Evolutionary conservation across 2,329 filamentous ascomycete genomes (phyloP), one percentile per base, ranked within the genome.

Genomic region (Neurospora sp.): DNA sequence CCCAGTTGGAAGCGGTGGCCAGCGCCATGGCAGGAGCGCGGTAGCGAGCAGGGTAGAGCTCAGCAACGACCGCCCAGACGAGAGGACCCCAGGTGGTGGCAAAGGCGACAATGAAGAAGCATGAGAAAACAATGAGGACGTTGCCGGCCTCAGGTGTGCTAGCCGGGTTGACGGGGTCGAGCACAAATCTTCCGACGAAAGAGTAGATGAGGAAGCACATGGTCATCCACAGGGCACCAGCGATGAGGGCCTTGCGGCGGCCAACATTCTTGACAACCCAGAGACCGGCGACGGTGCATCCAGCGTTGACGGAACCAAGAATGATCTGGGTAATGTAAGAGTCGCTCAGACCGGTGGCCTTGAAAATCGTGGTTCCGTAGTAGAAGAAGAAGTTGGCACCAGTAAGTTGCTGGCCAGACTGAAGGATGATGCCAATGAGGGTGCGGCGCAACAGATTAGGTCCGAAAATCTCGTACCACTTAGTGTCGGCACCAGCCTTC

Each of bases 91-190:
- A 92, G 1, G 89, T 91, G 65, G 77, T 80, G 33, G 90, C 90
- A 74, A 92, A 93, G 1, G 87, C 89, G 66, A 87, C 86, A 70
- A 93, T 92, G 80, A 92, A 93, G 81, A 92, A 86, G 79, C 89
- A 92, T 4, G 90, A 89, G 71, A 90, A 88, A n/a, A 91, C 87
- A 74, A 93, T 91, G 84, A 92, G 88, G 70, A 89, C 85, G 6
- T 88, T 86, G 17, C 90, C 90, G 8, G 87, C 84, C 76, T 90
- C 87, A 5, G 87, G 83, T 0, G 81, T 79, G 15, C 79, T 78
- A 71, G 80, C 83, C 79, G 17, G 76, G 67, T 78, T 77, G 6
- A 77, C 77, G 0, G 82, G 84, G 66, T 83, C 77, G 66, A 80
- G 76, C 28, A 77, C 78, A 69, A 78, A 79, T 66, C 73, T 0